Evolutionary conservation across 148 eudicot species (phyloP), one percentile per base, ranked within the genome.

Genomic region (Rhododendron williamsianum): DNA sequence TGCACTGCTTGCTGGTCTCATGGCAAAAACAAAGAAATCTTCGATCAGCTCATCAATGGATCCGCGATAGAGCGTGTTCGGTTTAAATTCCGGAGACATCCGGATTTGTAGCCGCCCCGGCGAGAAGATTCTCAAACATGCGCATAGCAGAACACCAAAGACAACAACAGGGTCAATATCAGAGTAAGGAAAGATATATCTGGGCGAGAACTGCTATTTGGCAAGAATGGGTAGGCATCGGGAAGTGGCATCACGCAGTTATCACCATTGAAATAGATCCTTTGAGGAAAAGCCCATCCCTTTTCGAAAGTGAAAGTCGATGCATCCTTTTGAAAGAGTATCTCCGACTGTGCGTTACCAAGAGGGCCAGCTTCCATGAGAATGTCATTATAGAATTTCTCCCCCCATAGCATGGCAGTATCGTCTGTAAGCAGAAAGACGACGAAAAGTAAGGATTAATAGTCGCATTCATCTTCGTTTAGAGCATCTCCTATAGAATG

Each of bases 221-320:
- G 96, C 86, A 91, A 71, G 85, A 84, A 90, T 23, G 96, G 96
- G 69, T 92, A 93, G 27, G 88, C 43, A 86, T 93, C 94, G 2
- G 96, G 96, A 46, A 93, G 90, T 33, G 96, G 96, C 94, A 92
- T 89, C 84, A 92, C 93, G 79, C 96, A 93, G 54, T 89, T 90
- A 79, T 93, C 94, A n/a, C 96, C 96, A 58, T 93, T 91, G 90
- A 93, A 93, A 84, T 93, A 93, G 18, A 93, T 84, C 81, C 91
- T 90, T 54, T 89, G 86, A 36, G 96, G 96, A 46, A 92, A 93
- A 30, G 94, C 94, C 96, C 94, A 93, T 13, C 96, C 96, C 84
- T 91, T 86, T 30, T 89, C 88, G 1, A 93, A 89, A 48, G 94
- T 91, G 84, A 93, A 93, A 2, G 90, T 89, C 43, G 91, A 83